Percentiles rank a stretch among this genome's conserved stretches.
These are phyloP conservation scores for Blepharisma japonicum DNA, from an alignment of 73 alveolate genomes.

Conservation along the genomic window DNA sequence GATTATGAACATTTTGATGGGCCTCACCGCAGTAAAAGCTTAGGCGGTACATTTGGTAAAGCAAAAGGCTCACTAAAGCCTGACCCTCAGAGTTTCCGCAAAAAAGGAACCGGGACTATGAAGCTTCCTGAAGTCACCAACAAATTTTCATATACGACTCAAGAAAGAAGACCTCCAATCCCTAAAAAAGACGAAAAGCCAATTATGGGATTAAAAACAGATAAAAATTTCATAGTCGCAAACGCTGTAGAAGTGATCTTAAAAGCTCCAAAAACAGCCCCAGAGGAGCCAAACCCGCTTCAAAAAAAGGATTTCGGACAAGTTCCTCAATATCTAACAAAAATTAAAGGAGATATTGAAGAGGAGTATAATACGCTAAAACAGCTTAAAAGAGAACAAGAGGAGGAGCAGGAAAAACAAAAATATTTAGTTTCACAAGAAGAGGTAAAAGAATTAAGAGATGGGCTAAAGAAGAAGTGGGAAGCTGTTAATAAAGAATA, in stretches of 20 bases:
- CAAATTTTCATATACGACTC: conserved; percentile 35
- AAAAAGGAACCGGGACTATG: conserved; percentile 74
- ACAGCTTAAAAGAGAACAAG: conserved; percentile 80
- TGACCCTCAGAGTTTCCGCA: conserved; percentile 55
- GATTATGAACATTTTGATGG: conserved; percentile 61
- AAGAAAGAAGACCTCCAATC: conserved; percentile 77
- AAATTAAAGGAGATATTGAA: conserved; percentile 78
- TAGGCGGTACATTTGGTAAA: conserved; percentile 68
- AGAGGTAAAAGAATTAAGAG: conserved; percentile 82
- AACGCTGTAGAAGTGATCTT: conserved; percentile 97
- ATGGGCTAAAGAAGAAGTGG: conserved; percentile 95
- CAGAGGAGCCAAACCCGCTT: conserved; percentile 67
- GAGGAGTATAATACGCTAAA: conserved; percentile 81
- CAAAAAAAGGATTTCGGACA: conserved; percentile 85
- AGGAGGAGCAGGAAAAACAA: conserved; percentile 87
- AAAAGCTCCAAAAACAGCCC: conserved; percentile 79
- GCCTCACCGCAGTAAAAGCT: conserved; percentile 47
- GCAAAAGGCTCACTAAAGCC: conserved; percentile 77
- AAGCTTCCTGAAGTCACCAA: conserved; percentile 33
- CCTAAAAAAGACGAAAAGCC: conserved; percentile 95
- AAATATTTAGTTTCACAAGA: conserved; percentile 77
- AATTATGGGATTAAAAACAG: conserved; percentile 82
- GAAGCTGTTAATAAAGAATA: conserved; percentile 89
- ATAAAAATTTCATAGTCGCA: conserved; percentile 91
- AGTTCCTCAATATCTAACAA: conserved; percentile 84